Base-by-base conservation (phyloP, 2,329 filamentous ascomycete species). In the Colletotrichum truncatum region DNA sequence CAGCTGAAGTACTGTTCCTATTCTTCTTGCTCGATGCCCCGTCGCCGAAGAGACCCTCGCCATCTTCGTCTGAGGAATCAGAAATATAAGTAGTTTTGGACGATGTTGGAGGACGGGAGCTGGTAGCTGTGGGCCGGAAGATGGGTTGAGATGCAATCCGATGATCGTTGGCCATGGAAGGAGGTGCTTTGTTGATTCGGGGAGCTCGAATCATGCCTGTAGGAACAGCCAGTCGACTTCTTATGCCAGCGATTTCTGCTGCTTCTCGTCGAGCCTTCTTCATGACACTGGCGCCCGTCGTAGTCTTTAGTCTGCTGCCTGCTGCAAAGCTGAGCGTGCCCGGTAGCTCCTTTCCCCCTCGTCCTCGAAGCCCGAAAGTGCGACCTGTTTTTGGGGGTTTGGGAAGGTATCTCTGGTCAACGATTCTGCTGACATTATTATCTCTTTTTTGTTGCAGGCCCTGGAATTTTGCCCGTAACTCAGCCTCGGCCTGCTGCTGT, bases 371-470 rank as follows among this genome's bases (percentile, higher is more conserved):
- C 8, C 69, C 72, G 14, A 70, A 54, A 46, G 69, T 57, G 65
- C 49, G 71, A 7, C 72, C 75, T 64, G 77, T 78, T 71, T 72
- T 78, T 57, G 70, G 80, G 66, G 69, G 74, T 6, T 77, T 80
- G 1, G 85, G 84, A 9, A 89, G 74, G 10, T 76, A 74, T 26
- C 76, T 81, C 18, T 52, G 57, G 63, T 86, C 82, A 28, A 91
- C 81, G 36, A 92, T 82, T 63, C 82, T 84, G 65, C 85, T 85
- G 12, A 81, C 82, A 61, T 89, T 87, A 59, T 84, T 82, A 34
- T 85, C 82, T 68, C 87, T 87, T 66, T 87, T 80, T 63, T 87
- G 80, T 71, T 85, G 83, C 67, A 91, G 82, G 12, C 83, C 86
- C 12, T 84, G 82, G 46, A 91, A 79, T 41, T 86, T 84, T 48